A percentile compares a stretch with the other conserved stretches of the same genome.
These are phyloP conservation scores for Penicillium atrosanguineum DNA, from an alignment of 495 filamentous ascomycete species.

Conservation along the genomic window DNA sequence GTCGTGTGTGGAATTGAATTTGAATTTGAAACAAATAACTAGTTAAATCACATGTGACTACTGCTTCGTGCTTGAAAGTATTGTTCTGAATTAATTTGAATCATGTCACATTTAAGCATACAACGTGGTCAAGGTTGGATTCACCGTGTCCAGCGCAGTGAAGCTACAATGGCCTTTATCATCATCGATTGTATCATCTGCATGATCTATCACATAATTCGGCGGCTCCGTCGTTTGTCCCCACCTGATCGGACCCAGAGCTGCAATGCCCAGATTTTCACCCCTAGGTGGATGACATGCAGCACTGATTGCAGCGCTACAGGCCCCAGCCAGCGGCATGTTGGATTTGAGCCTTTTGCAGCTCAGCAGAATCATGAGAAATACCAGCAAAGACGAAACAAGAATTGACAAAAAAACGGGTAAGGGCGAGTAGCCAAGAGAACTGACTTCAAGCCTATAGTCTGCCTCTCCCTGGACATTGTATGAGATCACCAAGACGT, in stretches of 20 bases:
- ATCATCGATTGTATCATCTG: background rate
- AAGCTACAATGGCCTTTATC: slow-evolving; percentile 15
- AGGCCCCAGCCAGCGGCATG: slow-evolving; percentile 42
- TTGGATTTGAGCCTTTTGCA: slow-evolving; percentile 24
- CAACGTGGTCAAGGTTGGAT: slow-evolving; percentile 10
- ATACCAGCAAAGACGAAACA: slow-evolving; percentile 20
- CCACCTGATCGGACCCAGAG: slow-evolving; percentile 4
- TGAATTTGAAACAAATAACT: too few species aligned
- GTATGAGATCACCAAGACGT: slow-evolving; percentile 23
- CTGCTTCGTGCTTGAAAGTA: too few species aligned
- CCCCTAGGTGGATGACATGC: slow-evolving; percentile 11
- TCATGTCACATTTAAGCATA: background rate
- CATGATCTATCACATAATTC: background rate
- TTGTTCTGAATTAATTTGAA: too few species aligned
- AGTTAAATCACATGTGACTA: too few species aligned
- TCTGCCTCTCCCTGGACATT: background rate
- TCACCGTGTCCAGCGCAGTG: slow-evolving; percentile 1
- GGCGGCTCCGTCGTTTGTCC: slow-evolving; percentile 1
- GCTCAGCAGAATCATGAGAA: slow-evolving; percentile 7
- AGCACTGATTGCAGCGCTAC: slow-evolving; percentile 47
- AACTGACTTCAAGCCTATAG: too few species aligned
- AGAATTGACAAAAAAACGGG: slow-evolving; percentile 7
- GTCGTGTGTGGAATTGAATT: too few species aligned
- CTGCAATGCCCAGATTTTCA: background rate
- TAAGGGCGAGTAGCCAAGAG: too few species aligned